Percentiles rank a stretch among this genome's conserved stretches.
phyloP scores from a whole-genome alignment of 768 basidiomycete species.

The Kwoniella sp. region DNA sequence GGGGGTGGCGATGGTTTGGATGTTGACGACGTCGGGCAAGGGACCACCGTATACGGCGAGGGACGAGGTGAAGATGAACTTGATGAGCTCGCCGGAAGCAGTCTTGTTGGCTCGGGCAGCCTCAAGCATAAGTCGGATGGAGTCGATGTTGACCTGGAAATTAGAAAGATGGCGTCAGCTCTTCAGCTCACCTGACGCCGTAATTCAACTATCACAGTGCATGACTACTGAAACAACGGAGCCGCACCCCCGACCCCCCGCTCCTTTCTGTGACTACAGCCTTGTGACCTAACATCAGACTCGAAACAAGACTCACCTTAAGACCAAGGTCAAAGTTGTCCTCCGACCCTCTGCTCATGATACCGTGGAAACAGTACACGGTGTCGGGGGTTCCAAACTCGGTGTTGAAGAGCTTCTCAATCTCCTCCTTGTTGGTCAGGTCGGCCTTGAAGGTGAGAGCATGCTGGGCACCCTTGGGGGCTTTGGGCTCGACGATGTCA shows the following conservation, averaged over 20 bases:
- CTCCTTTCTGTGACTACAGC: background rate
- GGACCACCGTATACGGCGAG: constrained; percentile 67
- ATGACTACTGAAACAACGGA: background rate
- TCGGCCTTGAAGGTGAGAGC: constrained; percentile 52
- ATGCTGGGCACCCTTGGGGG: constrained; percentile 50
- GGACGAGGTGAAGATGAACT: constrained; percentile 66
- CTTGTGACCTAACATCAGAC: background rate
- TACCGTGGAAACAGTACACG: constrained; percentile 56
- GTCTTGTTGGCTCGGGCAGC: constrained; percentile 40
- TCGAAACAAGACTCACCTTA: constrained; percentile 42
- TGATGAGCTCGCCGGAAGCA: constrained; percentile 54
- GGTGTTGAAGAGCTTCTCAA: constrained; percentile 50
- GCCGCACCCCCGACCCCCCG: no score
- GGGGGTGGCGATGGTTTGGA: constrained; percentile 63
- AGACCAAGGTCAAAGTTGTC: constrained; percentile 57
- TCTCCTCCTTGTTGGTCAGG: constrained; percentile 42
- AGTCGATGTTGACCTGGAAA: constrained; percentile 63
- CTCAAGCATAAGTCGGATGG: constrained; percentile 60
- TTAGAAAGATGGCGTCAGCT: background rate
- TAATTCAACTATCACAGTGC: background rate
- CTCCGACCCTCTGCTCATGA: constrained; percentile 55
- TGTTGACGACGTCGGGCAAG: constrained; percentile 58
- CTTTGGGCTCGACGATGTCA: constrained; percentile 59
- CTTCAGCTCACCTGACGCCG: no score
- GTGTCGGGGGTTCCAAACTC: constrained; percentile 54